Base-by-base conservation (phyloP, 1,284 basidiomycete species). In the Cryptococcus sp. region DNA sequence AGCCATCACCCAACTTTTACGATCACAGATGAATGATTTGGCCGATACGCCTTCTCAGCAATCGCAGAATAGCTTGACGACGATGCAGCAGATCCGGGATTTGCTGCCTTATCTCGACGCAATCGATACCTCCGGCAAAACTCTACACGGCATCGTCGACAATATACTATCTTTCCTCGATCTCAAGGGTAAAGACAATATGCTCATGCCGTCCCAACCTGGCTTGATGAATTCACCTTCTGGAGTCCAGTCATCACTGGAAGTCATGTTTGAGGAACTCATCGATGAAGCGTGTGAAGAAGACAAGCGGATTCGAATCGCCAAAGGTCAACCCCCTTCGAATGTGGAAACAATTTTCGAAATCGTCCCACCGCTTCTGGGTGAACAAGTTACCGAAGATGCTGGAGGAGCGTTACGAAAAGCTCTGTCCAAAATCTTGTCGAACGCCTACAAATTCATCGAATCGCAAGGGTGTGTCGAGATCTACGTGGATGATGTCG, bases 91-190 rank as follows among this genome's bases (percentile, higher is more conserved):
- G 55, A 65, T 67, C 45, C 63, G 62, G 19, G 71, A 73, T 51
- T 61, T 69, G 3, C 37, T 70, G 13, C 61, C 70, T 1, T 67
- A 66, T 37, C 59, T 75, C 14, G 71, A 73, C 43, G 68, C 69
- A 13, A 73, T 75, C 46, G 73, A 75, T 46, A 67, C 70, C 0
- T 69, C 69, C 3, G 71, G 73, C 19, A 62, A 69, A 31, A 69
- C 65, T 0, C 58, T 75, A 1, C 69, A 72, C 43, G 66, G 66
- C n/a, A 73, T 75, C 31, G 60, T 73, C 19, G 69, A 71, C 50
- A 75, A 75, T 49, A 72, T 75, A 37, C 63, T 75, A 23, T 67
- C 67, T 22, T 73, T 70, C 48, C 63, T 63, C 46, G 69, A 65
- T 56, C 60, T 72, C 32, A 65, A 66, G 25, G 60, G 52, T 10